Evolutionary conservation across 2,329 filamentous ascomycete genomes (phyloP), one percentile per base, ranked within the genome.

Genomic region (Cordyceps javanica): DNA sequence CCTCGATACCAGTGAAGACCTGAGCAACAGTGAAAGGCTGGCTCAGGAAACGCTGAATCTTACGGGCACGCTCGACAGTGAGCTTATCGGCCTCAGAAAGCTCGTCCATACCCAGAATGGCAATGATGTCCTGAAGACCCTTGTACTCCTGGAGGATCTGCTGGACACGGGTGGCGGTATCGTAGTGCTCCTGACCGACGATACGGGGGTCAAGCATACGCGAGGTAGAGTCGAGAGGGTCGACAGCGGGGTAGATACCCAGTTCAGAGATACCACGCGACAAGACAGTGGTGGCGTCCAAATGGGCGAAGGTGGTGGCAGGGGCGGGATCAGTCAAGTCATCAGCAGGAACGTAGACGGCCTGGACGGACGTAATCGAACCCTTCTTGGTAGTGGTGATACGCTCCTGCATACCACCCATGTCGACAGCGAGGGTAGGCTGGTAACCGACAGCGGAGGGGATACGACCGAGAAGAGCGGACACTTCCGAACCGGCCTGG

Each of bases 111-210:
- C 93, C 93, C 76, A 97, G 81, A 91, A 99, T 99, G 79, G 94
- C 94, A 84, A 97, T 97, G 87, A 99, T 99, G 83, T 99, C 94
- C 83, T 99, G 94, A 68, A 99, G 91, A 65, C 93, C 97, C 90
- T 97, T 97, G 90, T 99, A 99, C 85, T 97, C 94, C 82, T 99
- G 94, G 75, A 99, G 88, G 80, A 97, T 97, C 82, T 96, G 91
- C 85, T 99, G 94, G 73, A 99, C 94, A 70, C 88, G 88, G 76
- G 89, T 90, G 76, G 94, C 94, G 70, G 87, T 93, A 63, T 91
- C 77, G 88, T 99, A 99, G 86, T 99, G 94, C 63, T 99, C 94
- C 73, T 97, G 83, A 77, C 94, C 94, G 72, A 99, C 89, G 73
- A 99, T 87, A 90, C 94, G 92, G 79, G 94, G 91, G 82, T 97